These are phyloP conservation scores for Purshia tridentata DNA, from an alignment of 306 rosid species.

Conservation along the genomic window DNA sequence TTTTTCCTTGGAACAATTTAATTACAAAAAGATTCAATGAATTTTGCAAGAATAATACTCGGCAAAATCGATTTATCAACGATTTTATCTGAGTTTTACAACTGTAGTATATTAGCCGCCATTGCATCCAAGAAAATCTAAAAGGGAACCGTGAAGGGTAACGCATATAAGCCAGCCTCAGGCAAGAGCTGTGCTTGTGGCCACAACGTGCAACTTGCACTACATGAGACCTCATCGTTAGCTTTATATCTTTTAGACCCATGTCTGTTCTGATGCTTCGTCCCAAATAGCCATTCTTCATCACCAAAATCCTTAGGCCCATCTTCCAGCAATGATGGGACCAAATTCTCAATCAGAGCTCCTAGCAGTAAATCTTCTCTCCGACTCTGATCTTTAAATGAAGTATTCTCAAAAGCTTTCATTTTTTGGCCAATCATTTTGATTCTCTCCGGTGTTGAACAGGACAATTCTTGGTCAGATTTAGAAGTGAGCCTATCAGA, in stretches of 20 bases:
- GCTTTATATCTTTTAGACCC: slow-evolving; percentile 24
- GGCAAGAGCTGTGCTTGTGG: slow-evolving; percentile 56
- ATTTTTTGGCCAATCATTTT: neutral
- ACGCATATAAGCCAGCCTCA: slow-evolving; percentile 48
- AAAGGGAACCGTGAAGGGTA: slow-evolving; percentile 64
- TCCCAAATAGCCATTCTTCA: slow-evolving; percentile 56
- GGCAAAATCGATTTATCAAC: neutral
- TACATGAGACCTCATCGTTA: slow-evolving; percentile 6
- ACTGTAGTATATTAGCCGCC: neutral
- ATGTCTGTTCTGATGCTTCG: neutral
- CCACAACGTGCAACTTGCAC: slow-evolving; percentile 33
- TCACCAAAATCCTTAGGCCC: slow-evolving; percentile 21
- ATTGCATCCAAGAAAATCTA: slow-evolving; percentile 25
- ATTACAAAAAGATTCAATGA: neutral
- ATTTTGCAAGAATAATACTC: neutral
- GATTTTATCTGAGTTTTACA: neutral
- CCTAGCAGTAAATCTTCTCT: slow-evolving; percentile 9
- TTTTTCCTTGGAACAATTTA: neutral
- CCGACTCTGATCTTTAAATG: slow-evolving; percentile 1
- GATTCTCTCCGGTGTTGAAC: neutral
- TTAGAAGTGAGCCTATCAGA: neutral
- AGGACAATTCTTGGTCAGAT: neutral
- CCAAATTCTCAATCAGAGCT: slow-evolving; percentile 40
- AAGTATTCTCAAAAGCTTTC: neutral
- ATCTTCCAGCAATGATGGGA: slow-evolving; percentile 17